Percentiles rank a stretch among this genome's conserved stretches.
Conservation (phyloP, 495 filamentous ascomycete species). For the Cenococcum geophilum region DNA sequence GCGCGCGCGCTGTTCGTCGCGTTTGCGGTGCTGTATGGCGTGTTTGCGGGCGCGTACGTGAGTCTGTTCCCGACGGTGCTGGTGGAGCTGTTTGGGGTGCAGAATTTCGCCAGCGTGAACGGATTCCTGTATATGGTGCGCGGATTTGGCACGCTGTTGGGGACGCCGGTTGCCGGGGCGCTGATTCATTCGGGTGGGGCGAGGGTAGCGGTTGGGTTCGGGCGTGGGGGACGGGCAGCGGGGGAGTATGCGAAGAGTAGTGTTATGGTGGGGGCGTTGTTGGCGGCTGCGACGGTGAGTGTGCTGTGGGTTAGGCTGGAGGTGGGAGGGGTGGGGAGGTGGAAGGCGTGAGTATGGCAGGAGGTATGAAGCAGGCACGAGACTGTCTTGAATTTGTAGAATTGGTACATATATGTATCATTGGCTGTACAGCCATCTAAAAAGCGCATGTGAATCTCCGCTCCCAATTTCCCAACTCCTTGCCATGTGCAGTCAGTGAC, state of each 20-base stretch:
- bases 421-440: no score
- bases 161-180: slow-evolving; percentile 42
- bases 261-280: slow-evolving; percentile 4
- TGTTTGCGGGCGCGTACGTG: slow-evolving; percentile 42
- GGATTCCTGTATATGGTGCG: slow-evolving; percentile 44
- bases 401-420: no score
- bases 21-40: slow-evolving; percentile 41
- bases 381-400: no score
- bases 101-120: slow-evolving; percentile 43
- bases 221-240: no score
- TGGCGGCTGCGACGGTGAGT: slow-evolving; percentile 1
- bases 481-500: no score
- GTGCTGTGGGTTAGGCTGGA: slow-evolving; percentile 5
- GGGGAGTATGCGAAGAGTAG: slow-evolving; percentile 1
- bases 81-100: slow-evolving; percentile 42
- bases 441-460: no score
- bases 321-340: background rate
- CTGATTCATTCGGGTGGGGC: slow-evolving; percentile 27
- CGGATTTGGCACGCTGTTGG: slow-evolving; percentile 41
- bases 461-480: no score
- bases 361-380: no score
- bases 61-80: slow-evolving; percentile 40
- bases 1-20: slow-evolving; percentile 36
- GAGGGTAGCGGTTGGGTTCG: background rate
- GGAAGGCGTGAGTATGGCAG: background rate